Evolutionary conservation across 106 monocot species (phyloP), one percentile per base, ranked within the genome.

Genomic region (Phalaenopsis equestris): DNA sequence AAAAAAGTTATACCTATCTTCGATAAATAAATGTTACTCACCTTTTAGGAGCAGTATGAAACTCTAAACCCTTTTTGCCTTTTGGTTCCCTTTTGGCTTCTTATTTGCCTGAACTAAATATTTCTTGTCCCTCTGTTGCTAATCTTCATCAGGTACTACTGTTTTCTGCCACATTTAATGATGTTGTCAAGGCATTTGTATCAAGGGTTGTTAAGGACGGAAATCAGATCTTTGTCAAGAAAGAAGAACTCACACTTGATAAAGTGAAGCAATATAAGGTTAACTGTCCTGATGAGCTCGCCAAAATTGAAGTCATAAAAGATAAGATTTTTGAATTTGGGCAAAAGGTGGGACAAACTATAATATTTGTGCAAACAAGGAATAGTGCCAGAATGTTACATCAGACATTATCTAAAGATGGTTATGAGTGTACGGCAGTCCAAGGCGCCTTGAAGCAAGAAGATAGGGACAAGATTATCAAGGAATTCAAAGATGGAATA

Each of bases 81-180:
- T 10, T 76, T 8, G 1, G 48, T 48, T 2, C 49, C 30, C 12
- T 74, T 42, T 4, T 17, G 56, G 14, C 37, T 30, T 45, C 43
- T 45, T 45, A 6, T 4, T 45, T 45, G 12, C 15, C 67, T 70
- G 41, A 42, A 67, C 56, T 39, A 46, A 39, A 75, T 80, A 16
- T 52, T 77, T 6, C 19, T 82, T 82, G 49, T 49, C 8, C 24
- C 3, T 52, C 30, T 77, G 12, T 79, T 81, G 19, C 2, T 75
- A 24, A 30, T 75, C 81, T 56, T 45, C 30, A 49, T 75, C 86
- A 97, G 97, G 94, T 94, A 16, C 89, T 98, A 80, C 76, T 97
- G 41, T 97, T 97, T 81, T 97, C 97, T 79, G 97, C 97, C 7
- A 94, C 97, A 18, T 97, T 97, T 56, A 89, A 92, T 77, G 97